Base-by-base conservation (phyloP, 192 early-diverging fungal species). In the Backusella westeae region DNA sequence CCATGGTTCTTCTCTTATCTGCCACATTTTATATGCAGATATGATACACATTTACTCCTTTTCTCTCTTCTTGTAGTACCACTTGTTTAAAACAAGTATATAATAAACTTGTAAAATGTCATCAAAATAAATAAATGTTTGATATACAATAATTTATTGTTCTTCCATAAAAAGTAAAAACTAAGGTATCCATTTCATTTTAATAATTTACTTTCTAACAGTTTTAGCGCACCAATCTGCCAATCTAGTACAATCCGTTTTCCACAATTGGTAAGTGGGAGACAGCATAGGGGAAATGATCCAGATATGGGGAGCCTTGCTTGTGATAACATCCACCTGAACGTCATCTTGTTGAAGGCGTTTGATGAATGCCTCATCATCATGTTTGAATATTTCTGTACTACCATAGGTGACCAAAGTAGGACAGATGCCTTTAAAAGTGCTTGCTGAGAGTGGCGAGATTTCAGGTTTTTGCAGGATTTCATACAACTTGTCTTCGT, bases 201-300 rank as follows among this genome's bases (percentile, higher is more conserved):
- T 34, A 34, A 19, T n/a, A 36, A 32, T 32, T 59, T 59, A 59
- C 21, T 59, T 59, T 23, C 21, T 26, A 59, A 59, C 53, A 26
- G 23, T 17, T 44, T 71, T 46, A 41, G 63, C 73, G 26, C 75
- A 76, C 75, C 75, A 76, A n/a, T 76, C 46, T 29, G 67, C 67
- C 21, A 76, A 52, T 36, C 21, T 56, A 2, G 42, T 32, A 39
- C 39, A 23, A 39, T 76, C 75, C 8, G 39, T 32, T 56, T 49
- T 69, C 75, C 67, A 76, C 23, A 76, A 17, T 12, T 29, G 34
- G 14, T 69, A 29, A 39, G 67, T 38, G 4, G 67, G 49, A 4
- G 75, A 49, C 34, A 69, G 36, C 3, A 56, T 35, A 38, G 42
- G 34, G 32, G 29, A 23, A 39, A 76, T 53, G 12, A 76, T 29